Conservation (phyloP, 495 filamentous ascomycete genomes). For the Podospora didyma region DNA sequence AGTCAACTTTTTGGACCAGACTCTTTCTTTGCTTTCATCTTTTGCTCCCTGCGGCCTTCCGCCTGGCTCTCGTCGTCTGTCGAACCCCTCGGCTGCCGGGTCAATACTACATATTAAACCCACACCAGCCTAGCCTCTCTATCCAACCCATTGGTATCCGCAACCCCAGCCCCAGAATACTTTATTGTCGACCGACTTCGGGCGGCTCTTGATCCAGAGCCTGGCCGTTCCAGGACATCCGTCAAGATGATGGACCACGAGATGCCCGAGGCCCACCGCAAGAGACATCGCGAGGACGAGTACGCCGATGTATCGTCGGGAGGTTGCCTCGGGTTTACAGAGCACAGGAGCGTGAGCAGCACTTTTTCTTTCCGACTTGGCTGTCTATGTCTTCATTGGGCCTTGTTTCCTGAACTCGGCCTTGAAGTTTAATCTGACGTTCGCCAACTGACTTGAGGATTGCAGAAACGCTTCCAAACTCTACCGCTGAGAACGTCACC, state of each 20-base stretch:
- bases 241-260: constrained; percentile 12
- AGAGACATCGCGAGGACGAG: constrained; percentile 32
- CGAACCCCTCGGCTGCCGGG: too few relatives aligned
- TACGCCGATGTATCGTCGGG: constrained; percentile 19
- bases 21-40: too few relatives aligned
- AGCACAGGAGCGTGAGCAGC: constrained; percentile 44
- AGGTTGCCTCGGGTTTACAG: constrained; percentile 38
- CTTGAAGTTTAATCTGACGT: too few relatives aligned
- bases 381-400: too few relatives aligned
- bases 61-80: too few relatives aligned
- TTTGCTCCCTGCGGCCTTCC: too few relatives aligned
- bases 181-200: neutral
- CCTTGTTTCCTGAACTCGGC: too few relatives aligned
- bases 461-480: constrained; percentile 46
- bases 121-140: neutral
- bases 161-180: neutral
- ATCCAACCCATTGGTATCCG: neutral
- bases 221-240: neutral
- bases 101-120: too few relatives aligned
- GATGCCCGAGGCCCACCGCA: constrained; percentile 24
- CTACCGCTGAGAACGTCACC: constrained; percentile 42
- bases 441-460: constrained; percentile 10
- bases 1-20: too few relatives aligned
- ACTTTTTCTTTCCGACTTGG: neutral
- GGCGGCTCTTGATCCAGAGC: neutral